Evolutionary conservation across 140 eudicot species (phyloP), one percentile per base, ranked within the genome.

Genomic region (Bidens hawaiensis): DNA sequence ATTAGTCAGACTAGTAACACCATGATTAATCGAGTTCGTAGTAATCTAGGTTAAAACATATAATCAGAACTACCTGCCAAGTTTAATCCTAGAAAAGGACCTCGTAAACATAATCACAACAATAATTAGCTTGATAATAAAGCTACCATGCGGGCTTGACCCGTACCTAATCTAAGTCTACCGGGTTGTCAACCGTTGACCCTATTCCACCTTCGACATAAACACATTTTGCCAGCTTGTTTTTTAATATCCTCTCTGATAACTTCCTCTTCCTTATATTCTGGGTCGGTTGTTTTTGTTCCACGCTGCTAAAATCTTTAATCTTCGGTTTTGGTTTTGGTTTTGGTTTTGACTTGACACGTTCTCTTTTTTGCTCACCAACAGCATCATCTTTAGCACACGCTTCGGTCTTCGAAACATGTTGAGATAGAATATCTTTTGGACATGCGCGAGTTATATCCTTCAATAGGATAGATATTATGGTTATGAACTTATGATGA

Each of bases 151-250:
- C n/a, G n/a, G n/a, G n/a, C n/a, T n/a, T 38, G 0, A 28, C 1
- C 14, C 55, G 24, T 13, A 11, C 8, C 57, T 55, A 56, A 41
- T 68, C 65, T 12, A 68, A 16, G n/a, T 14, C 6, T 12, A 55
- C 0, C 14, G 59, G 65, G 2, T 55, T 56, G 23, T 68, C 65
- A 27, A 55, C 9, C 4, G 66, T 43, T 4, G 48, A 41, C 22
- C 74, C 74, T 54, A 58, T n/a, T 59, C 74, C 74, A 68, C 57
- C 58, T 23, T 55, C 43, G 56, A 16, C 48, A 28, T 55, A 54
- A 42, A 53, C 22, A 13, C 16, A 8, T 1, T 18, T 43, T 27
- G 31, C 56, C 10, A 68, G 74, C 74, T 68, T 68, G 47, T 56
- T 56, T 68, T 55, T 56, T n/a, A 68, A n/a, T 56, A 68, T 68